Evolutionary conservation across 148 eudicot species (phyloP), one percentile per base, ranked within the genome.

Genomic region (Limonium bicolor): DNA sequence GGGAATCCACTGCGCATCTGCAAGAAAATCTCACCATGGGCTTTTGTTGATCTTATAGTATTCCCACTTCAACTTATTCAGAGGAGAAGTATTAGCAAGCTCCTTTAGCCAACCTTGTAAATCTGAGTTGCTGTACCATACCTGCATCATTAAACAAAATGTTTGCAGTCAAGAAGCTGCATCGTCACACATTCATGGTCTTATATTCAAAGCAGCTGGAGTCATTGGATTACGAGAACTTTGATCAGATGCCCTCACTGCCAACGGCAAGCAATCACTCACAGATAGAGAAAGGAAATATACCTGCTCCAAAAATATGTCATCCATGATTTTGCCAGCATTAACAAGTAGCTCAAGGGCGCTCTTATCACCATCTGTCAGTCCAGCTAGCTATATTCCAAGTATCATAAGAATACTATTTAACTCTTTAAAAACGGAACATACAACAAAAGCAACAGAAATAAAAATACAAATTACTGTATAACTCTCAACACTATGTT

Each of bases 241-340:
- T n/a, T n/a, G n/a, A n/a, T n/a, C n/a, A n/a, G n/a, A n/a, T n/a
- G n/a, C n/a, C n/a, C n/a, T n/a, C n/a, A n/a, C n/a, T n/a, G n/a
- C n/a, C n/a, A n/a, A n/a, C n/a, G n/a, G n/a, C n/a, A n/a, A n/a
- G n/a, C n/a, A n/a, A n/a, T n/a, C n/a, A n/a, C n/a, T n/a, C n/a
- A n/a, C n/a, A n/a, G n/a, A n/a, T n/a, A n/a, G 2, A 24, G 7
- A 12, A n/a, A 42, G 5, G 6, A 26, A 43, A 26, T 38, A 24
- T 13, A 88, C 97, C 95, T 90, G 97, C 55, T 68, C 66, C 53
- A 63, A 51, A 61, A 77, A 84, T 60, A 84, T 75, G 36, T 80
- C 79, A 65, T 90, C 97, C 35, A 90, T 75, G 46, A 75, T 62
- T 31, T 34, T 63, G 11, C 82, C 93, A 60, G 95, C 93, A 66